Conservation (phyloP, 352 stramenopile genomes). For the Globisporangium uncinulatum region DNA sequence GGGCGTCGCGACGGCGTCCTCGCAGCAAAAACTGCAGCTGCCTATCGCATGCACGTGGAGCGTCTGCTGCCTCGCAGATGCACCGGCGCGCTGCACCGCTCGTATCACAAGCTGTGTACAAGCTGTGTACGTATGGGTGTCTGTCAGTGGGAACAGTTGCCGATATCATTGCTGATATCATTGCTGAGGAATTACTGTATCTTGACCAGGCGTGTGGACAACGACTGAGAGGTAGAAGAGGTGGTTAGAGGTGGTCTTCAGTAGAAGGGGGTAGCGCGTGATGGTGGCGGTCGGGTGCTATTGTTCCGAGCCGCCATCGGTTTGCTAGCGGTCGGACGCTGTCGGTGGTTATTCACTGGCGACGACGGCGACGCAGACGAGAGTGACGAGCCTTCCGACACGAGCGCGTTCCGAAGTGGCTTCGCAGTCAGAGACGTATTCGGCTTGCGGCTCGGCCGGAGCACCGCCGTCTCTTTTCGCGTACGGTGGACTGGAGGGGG, state of each 20-base stretch:
- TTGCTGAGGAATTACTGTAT: too few relatives aligned
- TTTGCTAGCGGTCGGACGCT: neutral
- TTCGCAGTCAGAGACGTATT: slow-evolving; percentile 3
- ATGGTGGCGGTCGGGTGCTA: neutral
- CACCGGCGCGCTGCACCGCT: neutral
- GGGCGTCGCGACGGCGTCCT: neutral
- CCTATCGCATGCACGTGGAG: slow-evolving; percentile 1
- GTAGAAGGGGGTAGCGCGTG: neutral
- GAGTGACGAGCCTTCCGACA: slow-evolving; percentile 1
- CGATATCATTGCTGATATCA: too few relatives aligned
- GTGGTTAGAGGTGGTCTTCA: neutral
- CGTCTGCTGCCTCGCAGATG: neutral
- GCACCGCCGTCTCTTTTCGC: neutral
- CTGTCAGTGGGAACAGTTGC: too few relatives aligned
- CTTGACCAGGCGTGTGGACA: too few relatives aligned
- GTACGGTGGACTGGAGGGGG: slow-evolving; percentile 4
- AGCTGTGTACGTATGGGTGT: slow-evolving; percentile 5
- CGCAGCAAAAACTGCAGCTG: slow-evolving; percentile 3
- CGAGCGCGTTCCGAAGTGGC: slow-evolving; percentile 5
- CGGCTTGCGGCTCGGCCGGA: neutral
- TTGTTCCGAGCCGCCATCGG: neutral
- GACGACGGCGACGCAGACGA: slow-evolving; percentile 2
- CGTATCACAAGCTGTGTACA: slow-evolving; percentile 12
- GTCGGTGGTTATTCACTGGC: neutral
- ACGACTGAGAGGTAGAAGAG: too few relatives aligned